These are phyloP conservation scores for Olyra latifolia DNA, from an alignment of 176 grass and related monocot species.

Conservation along the genomic window DNA sequence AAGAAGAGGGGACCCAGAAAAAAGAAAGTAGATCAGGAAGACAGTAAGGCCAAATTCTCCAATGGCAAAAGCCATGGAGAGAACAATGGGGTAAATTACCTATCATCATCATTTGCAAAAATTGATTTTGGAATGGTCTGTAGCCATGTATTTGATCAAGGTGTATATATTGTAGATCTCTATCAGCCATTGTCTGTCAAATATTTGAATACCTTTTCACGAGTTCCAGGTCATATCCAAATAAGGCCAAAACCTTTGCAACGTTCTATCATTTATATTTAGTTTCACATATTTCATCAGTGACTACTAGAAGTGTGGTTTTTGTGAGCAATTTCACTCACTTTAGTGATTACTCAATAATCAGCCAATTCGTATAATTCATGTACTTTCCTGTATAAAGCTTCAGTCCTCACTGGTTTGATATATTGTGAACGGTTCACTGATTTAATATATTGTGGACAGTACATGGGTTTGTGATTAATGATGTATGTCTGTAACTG, in stretches of 20 bases:
- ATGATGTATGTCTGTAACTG: background rate
- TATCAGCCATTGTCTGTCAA: background rate
- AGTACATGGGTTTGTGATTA: no score
- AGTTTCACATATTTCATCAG: background rate
- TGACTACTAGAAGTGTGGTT: background rate
- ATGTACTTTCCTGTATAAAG: background rate
- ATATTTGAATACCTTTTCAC: background rate
- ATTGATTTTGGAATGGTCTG: background rate
- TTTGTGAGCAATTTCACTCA: background rate
- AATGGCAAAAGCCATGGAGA: background rate
- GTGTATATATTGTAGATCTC: background rate
- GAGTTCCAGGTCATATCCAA: background rate
- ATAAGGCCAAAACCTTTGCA: background rate
- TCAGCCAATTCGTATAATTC: background rate
- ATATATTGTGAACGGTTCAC: no score
- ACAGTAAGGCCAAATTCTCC: background rate
- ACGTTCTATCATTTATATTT: background rate
- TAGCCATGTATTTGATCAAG: background rate
- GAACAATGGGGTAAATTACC: slow-evolving; percentile 2
- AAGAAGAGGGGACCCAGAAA: background rate
- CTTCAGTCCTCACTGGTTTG: background rate
- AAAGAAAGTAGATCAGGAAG: background rate
- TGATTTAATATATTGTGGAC: no score
- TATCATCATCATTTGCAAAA: background rate
- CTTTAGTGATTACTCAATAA: background rate